Evolutionary conservation across 129 eudicot species (phyloP), one percentile per base, ranked within the genome.

Genomic region (Centaurea solstitialis): DNA sequence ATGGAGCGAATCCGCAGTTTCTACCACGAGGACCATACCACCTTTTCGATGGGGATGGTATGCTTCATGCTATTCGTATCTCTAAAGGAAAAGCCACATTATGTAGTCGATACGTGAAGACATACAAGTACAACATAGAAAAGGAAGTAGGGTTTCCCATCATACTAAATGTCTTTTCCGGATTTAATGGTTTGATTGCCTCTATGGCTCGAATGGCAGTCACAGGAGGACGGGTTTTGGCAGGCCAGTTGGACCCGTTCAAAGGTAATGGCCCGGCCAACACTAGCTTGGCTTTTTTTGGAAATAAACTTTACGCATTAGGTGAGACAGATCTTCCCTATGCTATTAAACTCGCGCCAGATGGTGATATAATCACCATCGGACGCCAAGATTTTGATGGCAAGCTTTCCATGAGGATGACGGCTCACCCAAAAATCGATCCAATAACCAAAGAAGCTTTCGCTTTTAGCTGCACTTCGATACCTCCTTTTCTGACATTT

Each of bases 1-100:
- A 92, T 26, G 97, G 97, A 41, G 94, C 97, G 23, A 92, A 92
- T 76, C 92, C 97, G 4, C 97, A 90, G 59, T 85, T 80, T 77
- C 87, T 11, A 33, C 37, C 37, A 33, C 37, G 4, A 33, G 37
- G 37, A 3, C 37, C 37, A 33, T 33, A 33, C 37, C 37, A 33
- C 37, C 37, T 33, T 33, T 33, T 33, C 4, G 37, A 33, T 3
- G 37, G 37, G 4, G 37, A 33, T 33, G 37, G 37, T 5, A 33
- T 33, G 37, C 5, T 33, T 33, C 37, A 33, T 33, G 37, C 35
- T 4, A 3, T 33, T 2, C 37, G 37, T 3, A 33, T 33, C 37
- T 33, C 37, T 33, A 33, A 33, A 33, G 37, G 37, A 33, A 33
- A 33, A 33, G 37, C 5, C 37, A 33, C 37, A 0, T 33, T 33